Percentiles rank a stretch among this genome's conserved stretches.
Conservation (phyloP, 2,329 filamentous ascomycete genomes). For the Macrophomina pseudophaseolina region DNA sequence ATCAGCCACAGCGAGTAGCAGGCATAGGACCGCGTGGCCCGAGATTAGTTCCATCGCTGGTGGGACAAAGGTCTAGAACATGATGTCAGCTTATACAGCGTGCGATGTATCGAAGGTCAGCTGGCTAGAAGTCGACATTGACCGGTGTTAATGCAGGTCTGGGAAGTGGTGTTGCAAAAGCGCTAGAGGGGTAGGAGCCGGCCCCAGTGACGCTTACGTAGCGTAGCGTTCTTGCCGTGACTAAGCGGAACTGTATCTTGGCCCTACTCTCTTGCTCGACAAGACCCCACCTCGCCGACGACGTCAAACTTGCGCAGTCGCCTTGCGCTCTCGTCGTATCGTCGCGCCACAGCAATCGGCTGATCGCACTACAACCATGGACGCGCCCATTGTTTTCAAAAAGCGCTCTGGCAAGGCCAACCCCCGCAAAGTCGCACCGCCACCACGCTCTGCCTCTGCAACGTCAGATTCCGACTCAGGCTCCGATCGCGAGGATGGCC, state of each 20-base stretch:
- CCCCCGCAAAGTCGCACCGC: constrained; percentile 80
- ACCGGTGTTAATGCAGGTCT: neutral
- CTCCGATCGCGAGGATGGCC: constrained; percentile 79
- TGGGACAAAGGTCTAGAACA: neutral
- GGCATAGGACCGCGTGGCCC: neutral
- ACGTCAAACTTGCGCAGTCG: neutral
- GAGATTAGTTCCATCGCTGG: neutral
- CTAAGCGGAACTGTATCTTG: constrained; percentile 12
- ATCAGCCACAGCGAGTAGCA: neutral
- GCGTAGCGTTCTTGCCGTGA: neutral
- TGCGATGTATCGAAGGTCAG: neutral
- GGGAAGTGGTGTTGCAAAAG: constrained; percentile 6
- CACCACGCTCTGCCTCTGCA: constrained; percentile 61
- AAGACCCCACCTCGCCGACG: neutral
- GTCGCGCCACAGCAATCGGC: neutral
- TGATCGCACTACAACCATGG: constrained; percentile 30
- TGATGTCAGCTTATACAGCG: constrained; percentile 9
- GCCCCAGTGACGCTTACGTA: neutral
- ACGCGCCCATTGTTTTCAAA: constrained; percentile 74
- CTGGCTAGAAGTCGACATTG: neutral
- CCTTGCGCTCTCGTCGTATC: neutral
- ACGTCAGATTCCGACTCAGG: constrained; percentile 64
- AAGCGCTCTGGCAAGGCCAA: constrained; percentile 80
- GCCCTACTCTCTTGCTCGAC: neutral
- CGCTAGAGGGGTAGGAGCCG: neutral